Percentiles rank a stretch among this genome's conserved stretches.
Conservation (phyloP, 78 protist species). For the Pigoraptor vietnamica region DNA sequence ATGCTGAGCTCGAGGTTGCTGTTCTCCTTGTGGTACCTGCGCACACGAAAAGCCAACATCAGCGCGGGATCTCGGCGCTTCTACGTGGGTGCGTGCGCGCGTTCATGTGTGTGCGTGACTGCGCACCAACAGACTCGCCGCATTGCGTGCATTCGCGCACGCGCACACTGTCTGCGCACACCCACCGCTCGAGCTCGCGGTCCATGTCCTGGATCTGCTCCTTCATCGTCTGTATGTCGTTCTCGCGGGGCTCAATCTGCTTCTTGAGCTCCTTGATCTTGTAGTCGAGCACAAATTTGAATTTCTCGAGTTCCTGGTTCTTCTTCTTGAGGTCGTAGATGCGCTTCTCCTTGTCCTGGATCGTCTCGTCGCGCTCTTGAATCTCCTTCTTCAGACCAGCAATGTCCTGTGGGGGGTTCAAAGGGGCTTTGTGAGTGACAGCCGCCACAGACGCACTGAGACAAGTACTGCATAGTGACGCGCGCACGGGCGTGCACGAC, state of each 20-base stretch:
- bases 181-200: slow-evolving; percentile 41
- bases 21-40: slow-evolving; percentile 34
- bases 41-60: too few relatives aligned
- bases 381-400: slow-evolving; percentile 33
- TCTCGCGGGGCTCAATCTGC: slow-evolving; percentile 78
- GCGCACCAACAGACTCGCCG: too few relatives aligned
- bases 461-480: too few relatives aligned
- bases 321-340: slow-evolving; percentile 78
- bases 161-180: too few relatives aligned
- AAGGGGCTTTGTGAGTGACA: too few relatives aligned
- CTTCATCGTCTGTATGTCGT: slow-evolving; percentile 35
- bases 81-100: too few relatives aligned
- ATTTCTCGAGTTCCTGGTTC: slow-evolving; percentile 81
- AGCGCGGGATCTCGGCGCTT: too few relatives aligned
- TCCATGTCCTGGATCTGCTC: slow-evolving; percentile 63
- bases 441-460: too few relatives aligned
- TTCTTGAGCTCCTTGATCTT: slow-evolving; percentile 71
- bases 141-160: too few relatives aligned
- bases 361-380: slow-evolving; percentile 67
- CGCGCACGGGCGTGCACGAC: too few relatives aligned
- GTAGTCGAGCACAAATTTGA: slow-evolving; percentile 79
- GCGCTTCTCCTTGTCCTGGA: slow-evolving; percentile 71
- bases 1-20: slow-evolving; percentile 15
- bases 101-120: too few relatives aligned
- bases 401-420: too few relatives aligned